Percentiles rank a stretch among this genome's conserved stretches.
phyloP scores from a whole-genome alignment of 441 rosid genomes.

The Syzygium syzygioides region DNA sequence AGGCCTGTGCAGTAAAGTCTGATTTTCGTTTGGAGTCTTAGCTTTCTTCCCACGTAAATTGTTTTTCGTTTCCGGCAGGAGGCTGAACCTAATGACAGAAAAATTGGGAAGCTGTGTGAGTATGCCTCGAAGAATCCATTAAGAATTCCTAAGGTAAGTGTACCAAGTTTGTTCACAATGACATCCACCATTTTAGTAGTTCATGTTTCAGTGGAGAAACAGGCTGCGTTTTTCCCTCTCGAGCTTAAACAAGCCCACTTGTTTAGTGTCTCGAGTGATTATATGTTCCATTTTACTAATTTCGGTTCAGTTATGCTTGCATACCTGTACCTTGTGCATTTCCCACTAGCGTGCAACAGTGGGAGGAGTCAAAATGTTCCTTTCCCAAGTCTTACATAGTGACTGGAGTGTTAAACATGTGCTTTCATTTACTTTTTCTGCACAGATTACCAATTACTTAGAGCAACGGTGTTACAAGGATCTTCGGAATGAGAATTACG shows the following conservation, averaged over 20 bases:
- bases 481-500: conserved; percentile 70
- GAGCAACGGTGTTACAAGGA: conserved; percentile 94
- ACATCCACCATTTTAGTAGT: not conserved
- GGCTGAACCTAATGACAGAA: conserved; percentile 81
- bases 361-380: not conserved
- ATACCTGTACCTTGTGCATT: not conserved
- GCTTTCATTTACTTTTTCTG: conserved; percentile 15
- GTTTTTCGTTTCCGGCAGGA: conserved; percentile 40
- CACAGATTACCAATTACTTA: conserved; percentile 66
- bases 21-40: not conserved
- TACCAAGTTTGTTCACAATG: not conserved
- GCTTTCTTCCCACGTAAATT: not conserved
- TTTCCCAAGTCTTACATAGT: not conserved
- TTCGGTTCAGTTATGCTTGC: not conserved
- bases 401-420: not conserved
- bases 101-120: conserved; percentile 91
- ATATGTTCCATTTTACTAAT: not conserved
- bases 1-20: not conserved
- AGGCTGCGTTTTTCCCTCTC: not conserved
- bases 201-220: not conserved
- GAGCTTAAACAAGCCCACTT: not conserved
- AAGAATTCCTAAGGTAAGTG: conserved; percentile 77
- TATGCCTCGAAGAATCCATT: conserved; percentile 86
- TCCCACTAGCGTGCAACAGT: not conserved
- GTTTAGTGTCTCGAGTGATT: not conserved